Percentiles rank a stretch among this genome's conserved stretches.
These are phyloP conservation scores for Stephania cephalantha DNA, from an alignment of 164 flowering plant species.

Conservation along the genomic window DNA sequence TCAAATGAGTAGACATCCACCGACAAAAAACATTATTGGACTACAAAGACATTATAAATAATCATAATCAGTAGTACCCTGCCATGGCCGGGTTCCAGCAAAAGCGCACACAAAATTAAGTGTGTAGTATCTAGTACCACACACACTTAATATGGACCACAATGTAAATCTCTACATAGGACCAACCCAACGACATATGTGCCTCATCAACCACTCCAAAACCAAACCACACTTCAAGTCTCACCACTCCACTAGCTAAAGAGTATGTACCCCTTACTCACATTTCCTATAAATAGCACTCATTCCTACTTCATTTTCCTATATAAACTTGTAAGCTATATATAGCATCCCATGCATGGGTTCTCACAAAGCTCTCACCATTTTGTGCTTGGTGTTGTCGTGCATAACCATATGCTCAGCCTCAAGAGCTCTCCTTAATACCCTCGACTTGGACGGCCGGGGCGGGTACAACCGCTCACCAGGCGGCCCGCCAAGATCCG, in stretches of 20 bases:
- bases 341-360: slow-evolving; percentile 18
- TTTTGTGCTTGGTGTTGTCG: slow-evolving; percentile 20
- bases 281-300: slow-evolving; percentile 17
- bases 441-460: slow-evolving; percentile 7
- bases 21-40: not conserved
- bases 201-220: slow-evolving; percentile 16
- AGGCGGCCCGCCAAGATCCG: not conserved
- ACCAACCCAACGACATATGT: not conserved
- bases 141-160: not conserved
- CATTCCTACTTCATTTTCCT: not conserved
- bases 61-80: too few species aligned
- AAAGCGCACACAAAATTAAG: not conserved
- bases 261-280: slow-evolving; percentile 3
- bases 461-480: not conserved
- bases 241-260: too few species aligned
- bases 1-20: not conserved
- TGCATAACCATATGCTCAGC: slow-evolving; percentile 24
- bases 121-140: not conserved
- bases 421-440: slow-evolving; percentile 24
- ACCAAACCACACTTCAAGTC: too few species aligned
- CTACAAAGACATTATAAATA: not conserved
- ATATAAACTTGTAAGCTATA: not conserved
- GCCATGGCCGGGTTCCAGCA: too few species aligned
- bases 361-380: slow-evolving; percentile 8
- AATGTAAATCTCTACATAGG: not conserved